These are phyloP conservation scores for Botrytis elliptica DNA, from an alignment of 2,329 filamentous ascomycete genomes.

Conservation along the genomic window DNA sequence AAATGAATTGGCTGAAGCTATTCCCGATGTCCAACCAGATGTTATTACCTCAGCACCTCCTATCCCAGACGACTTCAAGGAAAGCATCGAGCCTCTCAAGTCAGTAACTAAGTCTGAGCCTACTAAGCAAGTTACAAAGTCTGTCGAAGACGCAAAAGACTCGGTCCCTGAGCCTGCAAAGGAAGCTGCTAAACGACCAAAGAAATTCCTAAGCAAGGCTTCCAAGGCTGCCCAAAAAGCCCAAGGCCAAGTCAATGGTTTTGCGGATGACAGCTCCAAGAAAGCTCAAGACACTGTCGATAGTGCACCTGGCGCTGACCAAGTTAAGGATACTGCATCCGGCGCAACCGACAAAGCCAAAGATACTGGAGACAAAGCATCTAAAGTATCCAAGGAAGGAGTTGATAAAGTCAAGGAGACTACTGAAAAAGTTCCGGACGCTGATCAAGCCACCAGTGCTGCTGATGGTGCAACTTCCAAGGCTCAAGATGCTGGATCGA, in stretches of 20 bases:
- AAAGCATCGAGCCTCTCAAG: conserved; percentile 1
- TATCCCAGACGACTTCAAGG: conserved; percentile 11
- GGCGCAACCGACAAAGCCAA: neutral
- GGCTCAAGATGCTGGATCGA: neutral
- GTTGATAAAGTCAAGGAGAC: neutral
- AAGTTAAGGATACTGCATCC: neutral
- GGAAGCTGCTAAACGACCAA: conserved; percentile 10
- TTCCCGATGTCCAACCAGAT: conserved; percentile 14
- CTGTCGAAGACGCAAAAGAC: neutral
- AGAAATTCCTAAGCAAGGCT: conserved; percentile 22
- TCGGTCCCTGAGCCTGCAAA: neutral
- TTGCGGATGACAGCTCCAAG: neutral
- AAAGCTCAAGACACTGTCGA: conserved; percentile 2
- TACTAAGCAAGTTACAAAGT: conserved; percentile 3
- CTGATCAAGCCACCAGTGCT: conserved; percentile 4
- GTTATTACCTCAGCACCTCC: conserved; percentile 17
- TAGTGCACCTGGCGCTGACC: neutral
- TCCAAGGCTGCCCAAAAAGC: conserved; percentile 10
- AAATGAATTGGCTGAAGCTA: conserved; percentile 3
- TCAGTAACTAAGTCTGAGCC: conserved; percentile 4
- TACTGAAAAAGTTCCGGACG: neutral
- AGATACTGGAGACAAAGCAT: neutral
- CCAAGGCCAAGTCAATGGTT: neutral
- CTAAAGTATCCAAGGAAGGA: neutral
- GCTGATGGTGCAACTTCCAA: neutral